Evolutionary conservation across 139 green algal species (phyloP), one percentile per base, ranked within the genome.

Genomic region (Chlamydomonas asymmetrica): DNA sequence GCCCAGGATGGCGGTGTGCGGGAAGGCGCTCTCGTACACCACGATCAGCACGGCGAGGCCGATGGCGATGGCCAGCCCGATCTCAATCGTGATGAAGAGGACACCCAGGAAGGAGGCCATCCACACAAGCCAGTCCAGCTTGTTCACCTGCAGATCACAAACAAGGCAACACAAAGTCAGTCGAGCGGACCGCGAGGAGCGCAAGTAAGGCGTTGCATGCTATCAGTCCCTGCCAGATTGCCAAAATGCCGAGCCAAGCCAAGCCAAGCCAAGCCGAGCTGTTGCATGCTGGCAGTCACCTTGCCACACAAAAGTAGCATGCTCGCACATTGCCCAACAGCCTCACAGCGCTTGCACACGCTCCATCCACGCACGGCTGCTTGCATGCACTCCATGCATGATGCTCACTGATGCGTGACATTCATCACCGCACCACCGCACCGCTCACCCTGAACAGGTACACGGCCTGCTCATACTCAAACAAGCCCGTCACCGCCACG

Each of bases 1-100:
- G 22, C 92, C 93, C 22, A 97, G 84, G 35, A 91, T 68, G 8
- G 90, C 88, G 8, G 89, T 97, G 80, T 96, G 90, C 0, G 92
- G 92, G 75, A 94, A 93, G 32, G 84, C 91, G 32, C 32, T 43
- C 59, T 65, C 59, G 59, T 65, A 65, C 32, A 65, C 29, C 7
- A 65, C 59, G 27, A 91, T 73, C 16, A 87, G 45, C 27, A 94
- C 54, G 4, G 85, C 85, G 40, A 89, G 77, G 25, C 81, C 84
- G 40, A 96, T 90, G 48, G 88, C 68, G 34, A 92, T 90, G 50
- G 64, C 84, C 35, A 96, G 79, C 8, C 91, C 91, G 23, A 91
- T 80, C 84, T 96, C 91, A 9, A 90, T 80, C 39, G 83, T 70
- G 74, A 39, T 63, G 81, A 91, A 88, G 29, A 87, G 73, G 3